phyloP scores from a whole-genome alignment of 768 basidiomycete species.

The Lentinula detonsa region DNA sequence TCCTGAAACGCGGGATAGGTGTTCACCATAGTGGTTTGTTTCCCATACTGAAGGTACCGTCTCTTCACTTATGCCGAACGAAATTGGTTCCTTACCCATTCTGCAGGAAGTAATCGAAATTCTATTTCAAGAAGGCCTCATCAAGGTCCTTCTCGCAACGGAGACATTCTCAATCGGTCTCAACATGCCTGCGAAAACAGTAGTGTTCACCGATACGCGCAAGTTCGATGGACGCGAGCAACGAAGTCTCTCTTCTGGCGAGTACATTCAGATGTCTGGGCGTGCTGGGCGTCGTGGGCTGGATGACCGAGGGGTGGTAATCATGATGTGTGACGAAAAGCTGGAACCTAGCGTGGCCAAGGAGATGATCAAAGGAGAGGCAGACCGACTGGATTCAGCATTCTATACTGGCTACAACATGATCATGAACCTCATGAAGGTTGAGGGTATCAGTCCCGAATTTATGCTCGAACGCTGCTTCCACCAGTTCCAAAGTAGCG shows the following conservation, averaged over 20 bases:
- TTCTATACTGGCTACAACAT: conserved; percentile 99
- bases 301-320: conserved; percentile 98
- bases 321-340: conserved; percentile 99
- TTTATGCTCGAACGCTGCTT: conserved; percentile 98
- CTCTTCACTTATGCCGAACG: too few species aligned
- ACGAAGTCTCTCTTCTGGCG: conserved; percentile 86
- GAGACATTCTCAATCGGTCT: conserved; percentile 31
- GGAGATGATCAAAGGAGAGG: conserved; percentile 96
- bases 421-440: conserved; percentile 97
- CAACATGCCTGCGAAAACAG: conserved; percentile 99
- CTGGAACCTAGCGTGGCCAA: conserved; percentile 89
- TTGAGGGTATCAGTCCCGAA: conserved; percentile 97
- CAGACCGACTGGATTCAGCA: conserved; percentile 93
- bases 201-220: conserved; percentile 91
- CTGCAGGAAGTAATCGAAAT: conserved; percentile 93
- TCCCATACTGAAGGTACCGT: too few species aligned
- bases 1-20: conserved; percentile 46
- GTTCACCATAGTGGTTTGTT: too few species aligned
- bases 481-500: conserved; percentile 95
- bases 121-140: conserved; percentile 91
- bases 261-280: conserved; percentile 99
- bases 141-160: conserved; percentile 97
- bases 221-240: conserved; percentile 80
- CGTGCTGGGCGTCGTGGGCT: conserved; percentile 95
- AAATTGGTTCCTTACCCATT: too few species aligned